Base-by-base conservation (phyloP, 1,284 basidiomycete species). In the Pseudozyma tsukubaensis region DNA sequence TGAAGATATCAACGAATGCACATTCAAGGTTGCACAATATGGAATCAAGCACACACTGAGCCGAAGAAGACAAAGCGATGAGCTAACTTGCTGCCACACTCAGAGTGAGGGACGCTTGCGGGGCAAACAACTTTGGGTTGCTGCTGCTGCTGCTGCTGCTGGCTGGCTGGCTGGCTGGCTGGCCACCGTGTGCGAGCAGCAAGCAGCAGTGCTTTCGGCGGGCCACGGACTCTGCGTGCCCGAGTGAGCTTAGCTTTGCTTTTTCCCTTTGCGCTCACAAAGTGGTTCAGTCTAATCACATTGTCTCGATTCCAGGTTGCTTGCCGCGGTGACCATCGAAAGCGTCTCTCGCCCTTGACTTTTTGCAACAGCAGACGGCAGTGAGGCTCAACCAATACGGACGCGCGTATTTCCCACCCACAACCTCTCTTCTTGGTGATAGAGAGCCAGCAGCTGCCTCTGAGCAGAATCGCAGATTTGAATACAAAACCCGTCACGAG, bases 351-450 rank as follows among this genome's bases (percentile, higher is more conserved):
- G 9, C 18, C 34, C 3, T 18, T 51, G 19, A 29, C 24, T 21
- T 21, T 45, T 21, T 16, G 19, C 24, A n/a, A n/a, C 32, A 13
- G 42, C 32, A 34, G 13, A 13, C 11, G 44, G 24, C 24, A 29
- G 24, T 29, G 3, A 29, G 24, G 36, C 45, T 59, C 44, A 56
- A 60, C 59, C 65, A 70, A 70, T 70, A 55, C 67, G 57, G 35
- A 18, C 11, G 9, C 61, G 32, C 51, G 60, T 57, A 70, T 70
- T 70, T 45, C 60, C 24, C 24, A 29, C 24, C 3, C 24, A 29
- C n/a, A n/a, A n/a, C 24, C 24, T 29, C 24, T 29, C 24, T 29
- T 29, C 24, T 29, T 29, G 3, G 3, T 29, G 24, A 29, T 6
- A 29, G 3, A 29, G 6, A 29, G 24, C 24, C 24, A 29, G 24